Conservation (phyloP, 2,329 filamentous ascomycete species). For the Neurospora crassa region DNA sequence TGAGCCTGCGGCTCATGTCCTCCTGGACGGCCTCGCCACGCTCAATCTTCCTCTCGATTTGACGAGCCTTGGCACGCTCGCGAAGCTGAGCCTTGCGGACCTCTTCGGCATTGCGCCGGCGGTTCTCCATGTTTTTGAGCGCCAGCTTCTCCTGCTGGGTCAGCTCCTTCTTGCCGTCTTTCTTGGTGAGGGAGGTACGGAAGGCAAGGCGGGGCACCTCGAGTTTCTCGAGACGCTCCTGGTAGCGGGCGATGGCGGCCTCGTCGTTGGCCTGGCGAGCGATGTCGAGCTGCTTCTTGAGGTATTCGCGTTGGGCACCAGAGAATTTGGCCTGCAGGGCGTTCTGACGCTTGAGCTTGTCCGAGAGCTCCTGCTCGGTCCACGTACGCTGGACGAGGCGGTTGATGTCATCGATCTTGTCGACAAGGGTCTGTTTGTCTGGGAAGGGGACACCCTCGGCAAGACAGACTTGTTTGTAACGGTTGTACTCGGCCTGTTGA, state of each 20-base stretch:
- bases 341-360: conserved; percentile 64
- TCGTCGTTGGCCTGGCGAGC: conserved; percentile 57
- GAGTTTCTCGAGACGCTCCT: conserved; percentile 52
- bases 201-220: conserved; percentile 66
- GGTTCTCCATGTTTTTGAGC: conserved; percentile 74
- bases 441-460: conserved; percentile 66
- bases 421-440: conserved; percentile 56
- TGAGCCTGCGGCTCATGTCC: conserved; percentile 52
- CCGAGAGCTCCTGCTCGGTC: conserved; percentile 73
- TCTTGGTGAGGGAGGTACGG: conserved; percentile 51
- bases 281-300: conserved; percentile 56
- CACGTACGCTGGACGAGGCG: conserved; percentile 68
- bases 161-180: conserved; percentile 37
- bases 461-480: conserved; percentile 66
- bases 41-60: conserved; percentile 50
- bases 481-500: conserved; percentile 62
- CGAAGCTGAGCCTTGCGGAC: conserved; percentile 85
- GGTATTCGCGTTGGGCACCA: conserved; percentile 56
- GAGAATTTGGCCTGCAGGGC: conserved; percentile 57
- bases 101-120: conserved; percentile 73
- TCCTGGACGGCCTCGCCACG: conserved; percentile 52
- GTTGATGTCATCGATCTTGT: conserved; percentile 76
- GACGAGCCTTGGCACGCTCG: conserved; percentile 58
- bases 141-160: conserved; percentile 75
- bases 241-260: conserved; percentile 41